Base-by-base conservation (phyloP, 805 yeast species). In the Spathaspora sp. region DNA sequence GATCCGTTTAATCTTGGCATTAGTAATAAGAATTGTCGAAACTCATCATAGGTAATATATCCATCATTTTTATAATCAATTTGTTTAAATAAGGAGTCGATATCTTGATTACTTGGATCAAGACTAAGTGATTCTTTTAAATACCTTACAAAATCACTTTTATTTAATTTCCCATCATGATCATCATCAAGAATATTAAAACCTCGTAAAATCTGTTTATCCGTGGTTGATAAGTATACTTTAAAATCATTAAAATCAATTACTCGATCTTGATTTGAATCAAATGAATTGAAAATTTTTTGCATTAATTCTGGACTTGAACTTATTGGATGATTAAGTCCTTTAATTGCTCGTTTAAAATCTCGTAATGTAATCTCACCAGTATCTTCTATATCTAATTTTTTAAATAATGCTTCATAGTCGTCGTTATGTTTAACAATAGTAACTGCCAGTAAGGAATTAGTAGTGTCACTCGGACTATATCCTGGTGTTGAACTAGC, bases 1-100 rank as follows among this genome's bases (percentile, higher is more conserved):
- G 93, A 86, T 2, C 94, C 96, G 54, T 83, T 77, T 18, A 81
- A 69, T 48, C 94, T 73, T 3, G 99, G 99, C 71, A 94, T 85
- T 59, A 93, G 81, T 48, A 92, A 66, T 26, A 93, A 69, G 47
- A 89, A 88, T 58, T 87, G 88, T 57, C 96, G 76, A 81, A 96
- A 94, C 59, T 93, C 93, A 49, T 90, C 90, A 62, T 82, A 89
- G 0, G 94, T 84, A 43, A 93, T 83, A 57, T 75, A 80, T 1
- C 94, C 93, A 51, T 79, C 81, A 46, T 78, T 69, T 53, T 81
- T 75, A 38, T 66, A 67, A 64, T 83, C 91, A 46, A 85, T 63
- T 52, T 73, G 77, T 35, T 72, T 62, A 72, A 86, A 85, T 53
- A 89, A 73, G 6, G 68, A 66, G 51, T 82, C 82, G 39, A 87